Evolutionary conservation across 2,329 filamentous ascomycete genomes (phyloP).

Genomic region (Anthostomella pinea): DNA sequence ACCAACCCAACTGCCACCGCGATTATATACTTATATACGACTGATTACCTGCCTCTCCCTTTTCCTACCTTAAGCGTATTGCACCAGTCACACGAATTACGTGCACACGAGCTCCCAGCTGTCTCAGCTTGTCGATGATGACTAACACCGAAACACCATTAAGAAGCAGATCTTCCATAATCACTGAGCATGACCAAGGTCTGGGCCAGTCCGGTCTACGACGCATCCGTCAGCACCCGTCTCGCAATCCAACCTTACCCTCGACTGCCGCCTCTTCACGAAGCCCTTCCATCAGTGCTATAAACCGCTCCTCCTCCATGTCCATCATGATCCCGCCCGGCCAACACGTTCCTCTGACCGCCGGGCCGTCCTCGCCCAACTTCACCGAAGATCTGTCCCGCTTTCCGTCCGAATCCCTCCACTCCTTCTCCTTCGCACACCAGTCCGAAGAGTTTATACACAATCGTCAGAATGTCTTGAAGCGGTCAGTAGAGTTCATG

Average conservation of each 20-base stretch:
- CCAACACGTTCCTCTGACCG: slow-evolving; percentile 51
- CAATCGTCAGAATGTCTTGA: slow-evolving; percentile 87
- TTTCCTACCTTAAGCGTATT: too few relatives aligned
- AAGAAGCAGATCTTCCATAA: slow-evolving; percentile 67
- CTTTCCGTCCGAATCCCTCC: slow-evolving; percentile 92
- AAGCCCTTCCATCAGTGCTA: slow-evolving; percentile 53
- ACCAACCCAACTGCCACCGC: background rate
- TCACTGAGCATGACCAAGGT: slow-evolving; percentile 84
- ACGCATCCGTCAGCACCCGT: slow-evolving; percentile 86
- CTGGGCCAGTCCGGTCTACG: slow-evolving; percentile 82
- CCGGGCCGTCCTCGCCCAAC: slow-evolving; percentile 68
- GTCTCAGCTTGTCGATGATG: slow-evolving; percentile 18
- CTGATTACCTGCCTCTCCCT: slow-evolving; percentile 4
- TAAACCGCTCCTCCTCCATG: slow-evolving; percentile 70
- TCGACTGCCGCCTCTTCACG: slow-evolving; percentile 62
- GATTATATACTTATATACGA: background rate
- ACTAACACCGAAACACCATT: slow-evolving; percentile 24
- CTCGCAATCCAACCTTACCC: slow-evolving; percentile 63
- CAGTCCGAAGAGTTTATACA: slow-evolving; percentile 91
- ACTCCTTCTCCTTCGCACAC: slow-evolving; percentile 97
- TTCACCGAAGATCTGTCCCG: slow-evolving; percentile 86
- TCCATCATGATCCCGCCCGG: slow-evolving; percentile 61
- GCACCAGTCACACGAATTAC: too few relatives aligned
- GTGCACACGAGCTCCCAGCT: slow-evolving; percentile 7
- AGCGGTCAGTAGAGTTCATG: slow-evolving; percentile 95